These are phyloP conservation scores for Fusarium musae DNA, from an alignment of 2,329 filamentous ascomycete species.

Conservation along the genomic window DNA sequence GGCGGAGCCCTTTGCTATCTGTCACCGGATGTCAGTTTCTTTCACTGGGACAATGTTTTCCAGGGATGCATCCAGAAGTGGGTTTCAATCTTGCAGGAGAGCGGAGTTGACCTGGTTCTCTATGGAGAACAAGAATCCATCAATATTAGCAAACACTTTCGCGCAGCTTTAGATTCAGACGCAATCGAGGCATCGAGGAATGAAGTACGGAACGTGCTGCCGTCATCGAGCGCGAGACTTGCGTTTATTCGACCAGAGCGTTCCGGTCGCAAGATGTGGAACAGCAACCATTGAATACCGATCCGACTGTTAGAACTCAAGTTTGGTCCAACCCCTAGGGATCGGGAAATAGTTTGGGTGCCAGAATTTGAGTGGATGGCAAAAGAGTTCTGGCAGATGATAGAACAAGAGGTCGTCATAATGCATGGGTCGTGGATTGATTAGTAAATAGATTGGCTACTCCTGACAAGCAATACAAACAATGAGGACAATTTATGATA, in stretches of 20 bases:
- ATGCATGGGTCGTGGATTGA: constrained; percentile 46
- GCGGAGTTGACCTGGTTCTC: constrained; percentile 33
- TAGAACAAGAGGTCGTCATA: constrained; percentile 8
- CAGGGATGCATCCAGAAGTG: constrained; percentile 33
- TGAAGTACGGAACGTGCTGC: constrained; percentile 8
- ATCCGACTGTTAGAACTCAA: constrained; percentile 37
- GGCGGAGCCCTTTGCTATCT: constrained; percentile 45
- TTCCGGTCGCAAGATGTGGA: not conserved
- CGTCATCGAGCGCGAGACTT: not conserved
- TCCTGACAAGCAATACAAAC: not conserved
- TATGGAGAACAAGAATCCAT: constrained; percentile 38
- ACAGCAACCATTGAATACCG: constrained; percentile 35
- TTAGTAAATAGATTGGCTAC: not conserved
- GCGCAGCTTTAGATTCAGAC: constrained; percentile 32
- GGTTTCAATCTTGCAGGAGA: constrained; percentile 15
- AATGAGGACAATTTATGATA: not conserved
- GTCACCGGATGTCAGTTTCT: not conserved
- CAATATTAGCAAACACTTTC: not conserved
- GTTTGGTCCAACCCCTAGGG: not conserved
- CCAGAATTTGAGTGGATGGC: constrained; percentile 45
- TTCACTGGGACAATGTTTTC: constrained; percentile 36
- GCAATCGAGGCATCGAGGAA: constrained; percentile 21
- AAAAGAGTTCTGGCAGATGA: constrained; percentile 40
- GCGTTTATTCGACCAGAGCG: not conserved
- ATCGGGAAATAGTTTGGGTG: constrained; percentile 44